phyloP scores from a whole-genome alignment of 306 rosid species.

The Citrullus mucosospermus region DNA sequence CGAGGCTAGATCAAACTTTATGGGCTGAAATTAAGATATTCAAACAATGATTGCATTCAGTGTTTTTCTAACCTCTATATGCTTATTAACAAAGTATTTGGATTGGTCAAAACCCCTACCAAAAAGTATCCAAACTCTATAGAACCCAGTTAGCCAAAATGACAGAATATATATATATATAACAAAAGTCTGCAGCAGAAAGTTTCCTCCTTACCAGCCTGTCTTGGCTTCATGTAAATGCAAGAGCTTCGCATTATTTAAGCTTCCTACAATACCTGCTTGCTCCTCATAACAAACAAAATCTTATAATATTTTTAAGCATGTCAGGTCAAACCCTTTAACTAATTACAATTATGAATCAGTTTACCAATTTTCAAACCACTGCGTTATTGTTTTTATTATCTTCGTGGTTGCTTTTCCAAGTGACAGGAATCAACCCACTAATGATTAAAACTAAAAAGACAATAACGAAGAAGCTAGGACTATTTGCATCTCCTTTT shows the following conservation, averaged over 20 bases:
- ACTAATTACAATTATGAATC: neutral
- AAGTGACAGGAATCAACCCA: conserved; percentile 5
- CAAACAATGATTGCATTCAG: neutral
- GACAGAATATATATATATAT: neutral
- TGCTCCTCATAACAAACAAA: conserved; percentile 1
- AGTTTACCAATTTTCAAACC: neutral
- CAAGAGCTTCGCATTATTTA: neutral
- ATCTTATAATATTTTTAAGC: neutral
- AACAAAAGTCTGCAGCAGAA: neutral
- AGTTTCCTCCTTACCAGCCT: conserved; percentile 3
- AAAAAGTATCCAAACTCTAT: neutral
- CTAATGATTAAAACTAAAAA: conserved; percentile 1
- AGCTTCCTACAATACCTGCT: conserved; percentile 1
- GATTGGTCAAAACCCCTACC: neutral
- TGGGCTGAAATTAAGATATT: neutral
- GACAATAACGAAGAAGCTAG: neutral
- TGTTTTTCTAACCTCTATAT: neutral
- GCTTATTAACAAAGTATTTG: neutral
- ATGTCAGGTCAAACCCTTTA: neutral
- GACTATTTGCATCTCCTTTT: neutral
- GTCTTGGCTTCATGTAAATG: conserved; percentile 3
- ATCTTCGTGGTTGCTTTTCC: conserved; percentile 2
- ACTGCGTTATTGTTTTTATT: neutral
- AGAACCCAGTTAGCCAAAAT: neutral
- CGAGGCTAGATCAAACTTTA: neutral